These are phyloP conservation scores for Gaertneriomyces sp. DNA, from an alignment of 192 early-diverging fungal genomes.

Conservation along the genomic window DNA sequence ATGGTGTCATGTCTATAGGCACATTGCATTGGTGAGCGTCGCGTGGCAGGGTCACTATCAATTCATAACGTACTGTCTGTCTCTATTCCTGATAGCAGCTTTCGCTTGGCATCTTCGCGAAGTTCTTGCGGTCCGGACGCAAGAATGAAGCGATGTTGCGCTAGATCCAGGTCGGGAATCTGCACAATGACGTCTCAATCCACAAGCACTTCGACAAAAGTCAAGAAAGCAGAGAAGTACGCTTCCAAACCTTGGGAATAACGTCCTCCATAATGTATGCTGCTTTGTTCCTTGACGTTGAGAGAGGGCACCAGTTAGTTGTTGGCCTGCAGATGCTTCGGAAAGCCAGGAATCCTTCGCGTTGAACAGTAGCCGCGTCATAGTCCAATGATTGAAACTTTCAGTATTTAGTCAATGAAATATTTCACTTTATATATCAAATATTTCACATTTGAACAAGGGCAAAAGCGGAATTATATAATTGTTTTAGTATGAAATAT, in stretches of 20 bases:
- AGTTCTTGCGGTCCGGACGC: conserved; percentile 68
- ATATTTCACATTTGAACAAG: no score
- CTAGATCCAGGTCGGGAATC: conserved; percentile 85
- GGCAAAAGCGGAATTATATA: no score
- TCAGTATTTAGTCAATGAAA: no score
- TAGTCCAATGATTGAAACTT: no score
- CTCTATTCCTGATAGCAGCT: conserved; percentile 71
- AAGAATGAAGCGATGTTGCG: conserved; percentile 77
- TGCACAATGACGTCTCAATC: conserved; percentile 18
- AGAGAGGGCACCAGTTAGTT: no score
- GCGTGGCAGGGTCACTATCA: not conserved
- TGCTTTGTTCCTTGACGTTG: no score
- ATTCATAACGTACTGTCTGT: conserved; percentile 68
- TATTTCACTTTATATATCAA: no score
- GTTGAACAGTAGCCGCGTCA: no score
- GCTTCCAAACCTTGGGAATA: conserved; percentile 17
- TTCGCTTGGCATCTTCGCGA: conserved; percentile 63
- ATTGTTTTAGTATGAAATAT: no score
- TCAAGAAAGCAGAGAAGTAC: not conserved
- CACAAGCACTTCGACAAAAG: not conserved
- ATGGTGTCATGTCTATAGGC: conserved; percentile 80
- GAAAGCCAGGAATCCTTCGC: no score
- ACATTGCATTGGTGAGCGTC: conserved; percentile 2
- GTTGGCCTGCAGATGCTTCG: no score
- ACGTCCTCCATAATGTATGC: conserved; percentile 20